Conservation (phyloP, 768 basidiomycete species). For the Tricholoma sp. region DNA sequence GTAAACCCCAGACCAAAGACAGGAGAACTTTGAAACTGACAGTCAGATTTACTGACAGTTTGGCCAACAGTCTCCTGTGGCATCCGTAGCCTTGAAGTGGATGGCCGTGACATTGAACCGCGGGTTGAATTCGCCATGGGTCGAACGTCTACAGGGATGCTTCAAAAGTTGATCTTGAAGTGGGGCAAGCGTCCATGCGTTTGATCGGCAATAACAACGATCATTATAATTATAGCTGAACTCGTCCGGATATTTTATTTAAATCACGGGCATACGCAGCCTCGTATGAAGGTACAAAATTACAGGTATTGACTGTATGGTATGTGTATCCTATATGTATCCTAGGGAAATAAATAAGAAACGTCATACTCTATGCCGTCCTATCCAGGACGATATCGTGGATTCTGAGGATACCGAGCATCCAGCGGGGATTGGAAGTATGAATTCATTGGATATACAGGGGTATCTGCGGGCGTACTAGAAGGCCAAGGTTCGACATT, state of each 20-base stretch:
- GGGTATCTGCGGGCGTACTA: not conserved
- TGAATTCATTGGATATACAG: not conserved
- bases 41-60: conserved; percentile 25
- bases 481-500: not conserved
- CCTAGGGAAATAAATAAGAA: too few species aligned
- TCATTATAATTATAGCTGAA: too few species aligned
- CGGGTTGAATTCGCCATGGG: conserved; percentile 12
- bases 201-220: not conserved
- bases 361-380: not conserved
- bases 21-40: conserved; percentile 18
- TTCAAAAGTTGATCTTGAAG: not conserved
- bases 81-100: conserved; percentile 12
- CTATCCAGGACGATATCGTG: not conserved
- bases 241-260: not conserved
- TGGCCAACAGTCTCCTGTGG: conserved; percentile 9
- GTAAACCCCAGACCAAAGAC: not conserved
- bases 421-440: not conserved
- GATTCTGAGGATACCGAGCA: not conserved
- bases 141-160: not conserved
- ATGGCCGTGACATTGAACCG: conserved; percentile 8
- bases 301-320: not conserved
- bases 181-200: not conserved
- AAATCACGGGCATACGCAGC: not conserved
- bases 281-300: not conserved
- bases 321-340: too few species aligned